Evolutionary conservation across 768 basidiomycete genomes (phyloP).

Genomic region (Agrocybe praecox): DNA sequence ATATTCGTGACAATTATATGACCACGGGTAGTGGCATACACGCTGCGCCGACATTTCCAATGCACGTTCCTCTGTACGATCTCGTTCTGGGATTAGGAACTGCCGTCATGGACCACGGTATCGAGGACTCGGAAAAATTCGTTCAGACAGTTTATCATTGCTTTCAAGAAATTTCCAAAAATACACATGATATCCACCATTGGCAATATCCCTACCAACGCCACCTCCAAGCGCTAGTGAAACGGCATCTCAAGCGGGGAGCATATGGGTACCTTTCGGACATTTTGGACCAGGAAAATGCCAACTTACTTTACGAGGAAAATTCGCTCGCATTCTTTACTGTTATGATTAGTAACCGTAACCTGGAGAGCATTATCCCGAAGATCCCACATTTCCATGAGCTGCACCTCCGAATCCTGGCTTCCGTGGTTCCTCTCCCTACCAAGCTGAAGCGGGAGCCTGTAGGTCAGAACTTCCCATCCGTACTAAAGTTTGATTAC

Average conservation of each 20-base stretch:
- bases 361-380: slow-evolving; percentile 8
- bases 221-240: slow-evolving; percentile 10
- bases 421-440: not conserved
- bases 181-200: slow-evolving; percentile 13
- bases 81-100: slow-evolving; percentile 5
- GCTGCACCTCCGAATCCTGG: slow-evolving; percentile 10
- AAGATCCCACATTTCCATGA: slow-evolving; percentile 11
- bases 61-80: slow-evolving; percentile 13
- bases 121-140: slow-evolving; percentile 9
- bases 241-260: slow-evolving; percentile 9
- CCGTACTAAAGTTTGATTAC: slow-evolving; percentile 10
- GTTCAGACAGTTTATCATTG: slow-evolving; percentile 4
- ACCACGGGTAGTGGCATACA: slow-evolving; percentile 11
- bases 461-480: slow-evolving; percentile 13
- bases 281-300: slow-evolving; percentile 5
- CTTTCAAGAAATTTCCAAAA: slow-evolving; percentile 11
- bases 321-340: slow-evolving; percentile 10
- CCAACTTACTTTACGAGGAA: slow-evolving; percentile 8
- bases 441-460: slow-evolving; percentile 4
- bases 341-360: slow-evolving; percentile 9
- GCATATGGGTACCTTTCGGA: slow-evolving; percentile 9
- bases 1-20: slow-evolving; percentile 11
- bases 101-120: slow-evolving; percentile 9
- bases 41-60: slow-evolving; percentile 9
- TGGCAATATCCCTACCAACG: slow-evolving; percentile 12